A percentile compares a stretch with the other conserved stretches of the same genome.
These are phyloP conservation scores for Poteriospumella lacustris DNA, from an alignment of 108 stramenopile genomes.

Conservation along the genomic window DNA sequence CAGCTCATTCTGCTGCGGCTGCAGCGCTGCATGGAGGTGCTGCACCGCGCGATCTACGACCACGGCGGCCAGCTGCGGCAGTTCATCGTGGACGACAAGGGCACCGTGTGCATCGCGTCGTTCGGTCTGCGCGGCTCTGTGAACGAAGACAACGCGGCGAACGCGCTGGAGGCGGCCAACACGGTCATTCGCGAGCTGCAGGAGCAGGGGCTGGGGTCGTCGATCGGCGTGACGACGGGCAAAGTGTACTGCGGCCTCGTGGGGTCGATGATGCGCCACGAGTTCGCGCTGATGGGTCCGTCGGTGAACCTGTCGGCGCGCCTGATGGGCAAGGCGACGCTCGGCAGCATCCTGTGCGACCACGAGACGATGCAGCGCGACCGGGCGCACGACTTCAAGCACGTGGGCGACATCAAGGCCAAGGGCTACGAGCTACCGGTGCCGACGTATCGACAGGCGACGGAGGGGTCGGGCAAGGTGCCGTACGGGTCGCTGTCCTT, in stretches of 20 bases:
- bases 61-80: constrained; percentile 49
- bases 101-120: constrained; percentile 56
- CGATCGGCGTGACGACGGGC: constrained; percentile 57
- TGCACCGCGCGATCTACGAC: constrained; percentile 51
- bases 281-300: constrained; percentile 61
- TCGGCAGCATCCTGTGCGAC: constrained; percentile 44
- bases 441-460: constrained; percentile 40
- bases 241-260: constrained; percentile 61
- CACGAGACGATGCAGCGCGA: constrained; percentile 29
- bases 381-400: constrained; percentile 37
- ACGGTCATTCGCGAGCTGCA: constrained; percentile 36
- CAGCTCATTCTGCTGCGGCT: not conserved
- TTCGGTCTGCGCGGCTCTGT: constrained; percentile 56
- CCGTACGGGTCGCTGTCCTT: not conserved
- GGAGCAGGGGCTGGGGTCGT: constrained; percentile 48
- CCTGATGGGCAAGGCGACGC: constrained; percentile 49
- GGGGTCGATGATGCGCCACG: constrained; percentile 48
- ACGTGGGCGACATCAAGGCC: constrained; percentile 42
- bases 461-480: no score
- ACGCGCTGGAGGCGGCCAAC: constrained; percentile 50
- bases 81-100: constrained; percentile 67
- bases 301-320: constrained; percentile 58
- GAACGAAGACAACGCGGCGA: constrained; percentile 51
- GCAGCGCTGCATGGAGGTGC: constrained; percentile 1
- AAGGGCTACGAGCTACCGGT: constrained; percentile 53